A percentile compares a stretch with the other conserved stretches of the same genome.
Evolutionary conservation across 2,329 filamentous ascomycete genomes (phyloP).

Genomic region (Phyllosticta citrichinensis): DNA sequence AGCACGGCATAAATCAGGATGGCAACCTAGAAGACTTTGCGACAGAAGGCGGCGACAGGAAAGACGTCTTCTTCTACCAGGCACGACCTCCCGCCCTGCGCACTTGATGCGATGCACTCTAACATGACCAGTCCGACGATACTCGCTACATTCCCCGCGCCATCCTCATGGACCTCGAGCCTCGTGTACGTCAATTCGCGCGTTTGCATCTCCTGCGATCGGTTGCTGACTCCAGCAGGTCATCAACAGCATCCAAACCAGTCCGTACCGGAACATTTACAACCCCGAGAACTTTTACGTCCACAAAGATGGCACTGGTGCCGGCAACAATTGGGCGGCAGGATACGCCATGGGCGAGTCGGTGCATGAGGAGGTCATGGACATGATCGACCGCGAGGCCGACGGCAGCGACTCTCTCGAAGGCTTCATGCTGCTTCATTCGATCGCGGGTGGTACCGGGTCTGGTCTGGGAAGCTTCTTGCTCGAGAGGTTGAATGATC

Average conservation of each 20-base stretch:
- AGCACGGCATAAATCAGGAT: conserved; percentile 96
- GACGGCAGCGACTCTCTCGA: conserved; percentile 96
- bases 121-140: conserved; percentile 65
- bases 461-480: conserved; percentile 94
- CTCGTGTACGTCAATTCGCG: conserved; percentile 49
- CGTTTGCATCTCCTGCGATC: not conserved
- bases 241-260: conserved; percentile 83
- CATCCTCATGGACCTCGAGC: conserved; percentile 90
- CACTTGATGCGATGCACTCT: not conserved
- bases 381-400: conserved; percentile 98
- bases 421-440: conserved; percentile 98
- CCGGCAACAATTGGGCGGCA: conserved; percentile 97
- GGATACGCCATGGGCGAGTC: conserved; percentile 87
- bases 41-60: conserved; percentile 92
- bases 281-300: conserved; percentile 99
- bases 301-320: conserved; percentile 84
- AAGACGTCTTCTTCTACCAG: conserved; percentile 98
- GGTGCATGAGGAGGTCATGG: conserved; percentile 94
- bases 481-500: conserved; percentile 88
- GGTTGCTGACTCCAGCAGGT: conserved; percentile 42
- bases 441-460: conserved; percentile 92
- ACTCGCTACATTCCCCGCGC: conserved; percentile 95
- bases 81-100: conserved; percentile 19
- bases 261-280: conserved; percentile 96
- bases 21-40: conserved; percentile 97